phyloP scores from a whole-genome alignment of 2,329 filamentous ascomycete species.

The Penicillium sp. region DNA sequence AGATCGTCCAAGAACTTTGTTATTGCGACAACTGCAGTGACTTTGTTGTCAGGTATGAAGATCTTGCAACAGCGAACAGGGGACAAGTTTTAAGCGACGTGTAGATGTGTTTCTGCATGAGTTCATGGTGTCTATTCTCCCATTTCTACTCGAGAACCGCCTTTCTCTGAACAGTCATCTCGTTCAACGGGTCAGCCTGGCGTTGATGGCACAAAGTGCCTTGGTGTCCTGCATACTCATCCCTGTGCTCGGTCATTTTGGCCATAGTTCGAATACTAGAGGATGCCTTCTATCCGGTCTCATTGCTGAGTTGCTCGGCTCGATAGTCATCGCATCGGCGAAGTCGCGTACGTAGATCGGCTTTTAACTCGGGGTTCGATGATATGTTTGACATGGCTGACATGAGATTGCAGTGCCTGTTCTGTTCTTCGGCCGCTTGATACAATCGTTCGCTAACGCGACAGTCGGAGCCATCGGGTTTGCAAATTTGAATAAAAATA shows the following conservation, averaged over 20 bases:
- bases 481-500: not conserved
- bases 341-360: constrained; percentile 23
- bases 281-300: constrained; percentile 27
- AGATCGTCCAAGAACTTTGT: not conserved
- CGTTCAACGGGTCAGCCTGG: constrained; percentile 31
- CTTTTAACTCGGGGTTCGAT: not conserved
- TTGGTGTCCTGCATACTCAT: constrained; percentile 26
- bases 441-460: constrained; percentile 32
- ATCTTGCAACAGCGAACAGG: not conserved
- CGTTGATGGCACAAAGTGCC: constrained; percentile 31
- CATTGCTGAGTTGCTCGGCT: constrained; percentile 24
- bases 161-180: constrained; percentile 26
- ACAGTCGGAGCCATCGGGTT: not conserved
- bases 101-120: constrained; percentile 35
- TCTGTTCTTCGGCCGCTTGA: constrained; percentile 31
- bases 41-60: not conserved
- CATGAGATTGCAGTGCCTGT: constrained; percentile 16
- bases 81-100: not conserved
- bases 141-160: constrained; percentile 33
- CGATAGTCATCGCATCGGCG: constrained; percentile 26
- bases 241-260: constrained; percentile 29
- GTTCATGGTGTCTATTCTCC: constrained; percentile 38
- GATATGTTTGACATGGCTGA: not conserved
- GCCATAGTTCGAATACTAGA: constrained; percentile 24
- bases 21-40: not conserved